Base-by-base conservation (phyloP, 1,284 basidiomycete species). In the Kalmanozyma brasiliensis region DNA sequence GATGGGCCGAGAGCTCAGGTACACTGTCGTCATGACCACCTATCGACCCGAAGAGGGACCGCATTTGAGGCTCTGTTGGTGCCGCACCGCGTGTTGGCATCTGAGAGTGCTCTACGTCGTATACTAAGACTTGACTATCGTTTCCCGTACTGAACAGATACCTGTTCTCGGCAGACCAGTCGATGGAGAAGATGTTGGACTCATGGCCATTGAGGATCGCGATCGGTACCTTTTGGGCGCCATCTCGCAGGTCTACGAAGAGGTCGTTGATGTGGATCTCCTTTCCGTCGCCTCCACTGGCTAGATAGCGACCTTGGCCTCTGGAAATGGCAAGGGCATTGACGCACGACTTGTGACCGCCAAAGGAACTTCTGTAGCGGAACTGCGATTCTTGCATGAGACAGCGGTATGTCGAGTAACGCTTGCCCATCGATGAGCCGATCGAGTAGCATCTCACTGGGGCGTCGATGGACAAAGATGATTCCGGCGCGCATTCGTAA, bases 121-220 rank as follows among this genome's bases (percentile, higher is more conserved):
- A 69, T 30, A 59, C 40, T 30, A 69, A 55, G 22, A 69, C 52
- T 36, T 64, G 51, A 11, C 58, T 53, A 46, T 65, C 66, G 37
- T 69, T 69, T 9, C 60, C 66, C 2, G 56, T 45, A 8, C 52
- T 58, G 24, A 49, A 69, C 41, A 69, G 66, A n/a, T 52, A 61
- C 45, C 55, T 43, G 32, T 65, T 60, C 11, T 69, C 35, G 1
- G 60, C 60, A 1, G 56, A 46, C 66, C 66, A 69, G n/a, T 45
- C 29, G 42, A 64, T 48, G 6, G 66, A 69, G 22, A 69, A 69
- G 66, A 69, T 59, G 55, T 69, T 69, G 53, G 59, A 63, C 13
- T 53, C 22, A 16, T 69, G 66, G 8, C 66, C 66, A 7, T 64
- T 34, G 10, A 69, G 47, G n/a, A 48, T 53, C 26, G 40, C 34